Evolutionary conservation across 2,329 filamentous ascomycete genomes (phyloP), one percentile per base, ranked within the genome.

Genomic region (Penicillium glabrum): DNA sequence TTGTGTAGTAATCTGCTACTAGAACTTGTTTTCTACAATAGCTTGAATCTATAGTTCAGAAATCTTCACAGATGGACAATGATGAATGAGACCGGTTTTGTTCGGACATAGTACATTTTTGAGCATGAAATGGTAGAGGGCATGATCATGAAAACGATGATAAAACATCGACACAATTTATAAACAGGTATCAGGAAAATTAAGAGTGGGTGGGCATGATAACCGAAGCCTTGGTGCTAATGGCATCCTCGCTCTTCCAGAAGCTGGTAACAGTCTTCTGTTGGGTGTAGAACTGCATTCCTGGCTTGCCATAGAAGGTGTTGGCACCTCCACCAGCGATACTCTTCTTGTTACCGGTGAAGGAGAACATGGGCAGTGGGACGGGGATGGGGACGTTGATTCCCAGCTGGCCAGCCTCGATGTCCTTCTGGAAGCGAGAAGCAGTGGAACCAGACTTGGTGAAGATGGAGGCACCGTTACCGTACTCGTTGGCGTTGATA

Each of bases 251-350:
- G 59, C 84, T 86, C 70, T 86, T 86, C 95, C 95, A 99, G 73
- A 96, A 79, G 64, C 91, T 89, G 52, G 95, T 99, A 48, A 99
- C 95, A 3, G 95, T 99, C 89, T 99, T 98, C 72, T 90, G 85
- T 79, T 98, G 95, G 3, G 95, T 99, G 77, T 96, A 98, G 74
- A 99, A 99, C 72, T 90, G 88, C 72, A 99, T 78, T 24, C 93
- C 95, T 0, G 92, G 91, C 77, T 90, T 89, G 64, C 95, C 95
- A 77, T 99, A 99, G 75, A 99, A 98, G 16, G 92, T 96, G 79
- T 86, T 96, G 37, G 90, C 89, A 59, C 95, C 93, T 51, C 93
- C 93, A 53, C 93, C 95, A 0, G 95, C 95, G 56, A 98, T 83
- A 69, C 87, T 91, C 83, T 89, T 93, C 87, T 99, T 93, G 80